Evolutionary conservation across 2,329 filamentous ascomycete species (phyloP), one percentile per base, ranked within the genome.

Genomic region (Apiospora aurea): DNA sequence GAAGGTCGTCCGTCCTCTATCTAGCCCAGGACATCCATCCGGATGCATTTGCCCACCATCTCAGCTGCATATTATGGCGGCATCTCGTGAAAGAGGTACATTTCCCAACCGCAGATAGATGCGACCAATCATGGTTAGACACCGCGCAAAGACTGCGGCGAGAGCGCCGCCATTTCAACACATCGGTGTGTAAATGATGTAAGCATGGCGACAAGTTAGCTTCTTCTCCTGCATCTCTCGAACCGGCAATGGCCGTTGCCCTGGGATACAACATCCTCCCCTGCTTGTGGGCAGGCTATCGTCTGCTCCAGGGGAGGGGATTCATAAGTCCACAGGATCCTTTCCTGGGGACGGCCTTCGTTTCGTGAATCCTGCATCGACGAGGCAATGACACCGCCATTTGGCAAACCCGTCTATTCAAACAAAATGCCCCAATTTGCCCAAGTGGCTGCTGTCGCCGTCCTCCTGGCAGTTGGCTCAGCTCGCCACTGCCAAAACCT

Each of bases 401-500:
- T 57, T 29, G 13, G 16, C 16, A 2, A 2, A 29, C 10, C 51
- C 16, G 6, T n/a, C n/a, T 13, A 7, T 44, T 1, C 13, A 14
- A 44, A 44, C 4, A 16, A 16, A 53, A 29, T 53, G 24, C n/a
- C 49, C 18, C 51, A 16, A 51, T 24, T 24, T 21, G 47, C 51
- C 13, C 49, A 13, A 53, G 51, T 13, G 16, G 53, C 16, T 16
- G 53, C 26, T 4, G 26, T 29, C 18, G 53, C 29, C 34, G 29
- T 21, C 1, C 53, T 61, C 7, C 29, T 34, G 3, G 21, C 29
- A 11, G 29, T 61, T 21, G 53, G 53, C 14, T 47, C 79, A 61
- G 83, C 83, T 13, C 79, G 80, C 29, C 76, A 79, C 18, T 86
- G 84, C 76, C 78, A 73, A 53, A 86, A 91, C 72, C 76, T 91